Percentiles rank a stretch among this genome's conserved stretches.
Evolutionary conservation across 768 basidiomycete species (phyloP).

Genomic region (Pseudohyphozyma bogoriensis): DNA sequence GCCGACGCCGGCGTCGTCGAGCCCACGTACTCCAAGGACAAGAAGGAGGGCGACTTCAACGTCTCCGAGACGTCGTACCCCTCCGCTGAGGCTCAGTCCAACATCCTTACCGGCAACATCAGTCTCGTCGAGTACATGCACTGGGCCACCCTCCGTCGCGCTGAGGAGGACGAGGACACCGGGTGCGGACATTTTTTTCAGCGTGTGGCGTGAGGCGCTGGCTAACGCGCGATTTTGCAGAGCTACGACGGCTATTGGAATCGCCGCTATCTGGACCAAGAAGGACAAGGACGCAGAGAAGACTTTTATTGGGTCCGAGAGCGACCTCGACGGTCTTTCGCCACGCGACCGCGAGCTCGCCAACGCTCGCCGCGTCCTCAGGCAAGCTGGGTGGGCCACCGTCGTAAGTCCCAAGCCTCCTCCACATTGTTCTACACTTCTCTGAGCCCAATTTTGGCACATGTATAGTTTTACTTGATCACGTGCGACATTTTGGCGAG

Average conservation of each 20-base stretch:
- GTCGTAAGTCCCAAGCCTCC: not conserved
- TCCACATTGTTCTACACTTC: not conserved
- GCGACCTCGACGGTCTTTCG: constrained; percentile 4
- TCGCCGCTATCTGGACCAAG: not conserved
- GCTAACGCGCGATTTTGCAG: no score
- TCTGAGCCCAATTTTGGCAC: not conserved
- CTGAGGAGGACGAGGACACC: not conserved
- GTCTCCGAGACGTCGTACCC: not conserved
- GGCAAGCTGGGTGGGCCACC: constrained; percentile 10
- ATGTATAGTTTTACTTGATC: constrained; percentile 24
- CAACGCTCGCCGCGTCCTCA: constrained; percentile 17
- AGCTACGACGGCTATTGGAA: no score
- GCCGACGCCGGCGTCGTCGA: no score
- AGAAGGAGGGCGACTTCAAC: not conserved
- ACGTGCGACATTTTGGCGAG: constrained; percentile 26
- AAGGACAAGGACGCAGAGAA: not conserved
- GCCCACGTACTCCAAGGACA: not conserved
- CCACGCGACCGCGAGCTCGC: constrained; percentile 10
- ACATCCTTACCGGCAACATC: not conserved
- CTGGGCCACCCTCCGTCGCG: not conserved
- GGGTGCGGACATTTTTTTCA: not conserved
- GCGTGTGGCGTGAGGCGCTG: no score
- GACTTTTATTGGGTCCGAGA: not conserved
- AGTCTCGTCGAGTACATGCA: not conserved
- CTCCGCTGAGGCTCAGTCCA: not conserved